These are phyloP conservation scores for Balakata baccata DNA, from an alignment of 345 rosid genomes.

Conservation along the genomic window DNA sequence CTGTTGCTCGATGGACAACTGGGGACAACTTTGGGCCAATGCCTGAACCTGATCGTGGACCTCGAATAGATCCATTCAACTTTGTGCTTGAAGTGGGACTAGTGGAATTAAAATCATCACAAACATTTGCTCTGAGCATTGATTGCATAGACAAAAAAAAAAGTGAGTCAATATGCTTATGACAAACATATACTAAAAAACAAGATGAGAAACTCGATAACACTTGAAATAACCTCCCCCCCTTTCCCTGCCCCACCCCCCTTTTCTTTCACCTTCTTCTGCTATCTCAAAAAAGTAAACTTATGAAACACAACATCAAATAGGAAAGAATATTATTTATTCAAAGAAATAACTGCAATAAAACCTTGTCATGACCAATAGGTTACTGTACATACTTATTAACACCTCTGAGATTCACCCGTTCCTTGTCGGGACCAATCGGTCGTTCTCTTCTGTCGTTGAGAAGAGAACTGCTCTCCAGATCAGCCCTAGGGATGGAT, in stretches of 20 bases:
- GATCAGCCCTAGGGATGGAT: conserved; percentile 59
- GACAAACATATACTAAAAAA: neutral
- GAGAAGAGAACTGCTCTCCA: conserved; percentile 52
- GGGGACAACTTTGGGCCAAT: conserved; percentile 63
- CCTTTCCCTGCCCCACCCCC: no score
- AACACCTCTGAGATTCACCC: conserved; percentile 62
- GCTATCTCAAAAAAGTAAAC: neutral
- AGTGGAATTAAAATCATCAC: conserved; percentile 67
- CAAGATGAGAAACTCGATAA: neutral
- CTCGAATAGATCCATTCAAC: conserved; percentile 59
- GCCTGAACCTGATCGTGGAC: conserved; percentile 69
- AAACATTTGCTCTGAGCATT: conserved; percentile 56
- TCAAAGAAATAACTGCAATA: conserved; percentile 14
- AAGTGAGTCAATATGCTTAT: neutral
- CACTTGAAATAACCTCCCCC: neutral
- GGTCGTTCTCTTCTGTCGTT: conserved; percentile 77
- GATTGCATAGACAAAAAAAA: conserved; percentile 18
- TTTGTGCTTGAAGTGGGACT: conserved; percentile 66
- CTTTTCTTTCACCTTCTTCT: no score
- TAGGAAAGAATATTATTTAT: conserved; percentile 6
- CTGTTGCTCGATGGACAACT: conserved; percentile 54
- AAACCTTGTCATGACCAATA: no score
- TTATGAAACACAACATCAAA: neutral
- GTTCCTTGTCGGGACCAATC: conserved; percentile 72
- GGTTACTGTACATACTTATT: conserved; percentile 61